phyloP scores from a whole-genome alignment of 2,329 filamentous ascomycete genomes.

The Xylariaceae sp. region DNA sequence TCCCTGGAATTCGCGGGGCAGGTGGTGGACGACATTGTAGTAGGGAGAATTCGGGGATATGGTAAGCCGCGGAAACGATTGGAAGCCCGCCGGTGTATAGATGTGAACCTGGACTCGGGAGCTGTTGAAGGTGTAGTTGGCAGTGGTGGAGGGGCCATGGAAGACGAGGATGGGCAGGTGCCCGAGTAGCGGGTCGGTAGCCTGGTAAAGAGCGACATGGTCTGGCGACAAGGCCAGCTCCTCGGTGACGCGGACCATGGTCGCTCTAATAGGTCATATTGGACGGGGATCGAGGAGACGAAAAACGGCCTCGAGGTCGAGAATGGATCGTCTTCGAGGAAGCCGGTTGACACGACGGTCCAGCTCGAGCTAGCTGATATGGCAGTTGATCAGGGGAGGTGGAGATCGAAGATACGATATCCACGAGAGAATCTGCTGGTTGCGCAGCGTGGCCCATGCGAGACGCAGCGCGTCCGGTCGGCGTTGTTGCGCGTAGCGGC shows the following conservation, averaged over 20 bases:
- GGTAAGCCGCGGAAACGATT: conserved; percentile 84
- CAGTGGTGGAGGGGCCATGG: conserved; percentile 84
- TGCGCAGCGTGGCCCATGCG: conserved; percentile 10
- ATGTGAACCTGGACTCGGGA: conserved; percentile 94
- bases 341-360: conserved; percentile 4
- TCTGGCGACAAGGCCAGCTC: conserved; percentile 76
- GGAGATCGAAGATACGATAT: background rate
- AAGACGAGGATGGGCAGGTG: conserved; percentile 82
- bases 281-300: conserved; percentile 10
- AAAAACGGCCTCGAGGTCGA: conserved; percentile 16
- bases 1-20: conserved; percentile 90
- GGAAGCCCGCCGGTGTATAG: conserved; percentile 81
- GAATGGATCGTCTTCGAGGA: conserved; percentile 9
- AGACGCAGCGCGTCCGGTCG: conserved; percentile 9
- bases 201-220: conserved; percentile 81
- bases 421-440: background rate
- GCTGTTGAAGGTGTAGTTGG: conserved; percentile 79
- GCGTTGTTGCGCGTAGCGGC: conserved; percentile 1
- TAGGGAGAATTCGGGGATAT: conserved; percentile 88
- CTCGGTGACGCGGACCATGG: conserved; percentile 78
- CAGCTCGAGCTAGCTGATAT: conserved; percentile 1
- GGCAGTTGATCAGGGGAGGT: background rate
- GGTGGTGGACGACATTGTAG: conserved; percentile 81
- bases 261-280: conserved; percentile 41
- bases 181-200: conserved; percentile 76